These are phyloP conservation scores for Kwoniella newhampshirensis DNA, from an alignment of 768 basidiomycete species.

Conservation along the genomic window DNA sequence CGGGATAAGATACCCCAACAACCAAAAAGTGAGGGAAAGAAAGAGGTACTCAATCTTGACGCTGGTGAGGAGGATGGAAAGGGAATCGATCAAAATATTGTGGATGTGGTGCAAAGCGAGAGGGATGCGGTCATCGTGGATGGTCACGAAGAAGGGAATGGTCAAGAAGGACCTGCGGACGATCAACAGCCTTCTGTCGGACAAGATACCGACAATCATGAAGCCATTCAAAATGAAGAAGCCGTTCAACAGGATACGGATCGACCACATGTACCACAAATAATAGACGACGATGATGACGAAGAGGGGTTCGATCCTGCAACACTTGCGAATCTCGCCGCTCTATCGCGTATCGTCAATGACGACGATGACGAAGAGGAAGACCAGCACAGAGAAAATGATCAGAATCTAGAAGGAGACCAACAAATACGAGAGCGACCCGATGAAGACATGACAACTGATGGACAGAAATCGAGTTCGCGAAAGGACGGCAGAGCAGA, in stretches of 20 bases:
- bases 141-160: too few relatives aligned
- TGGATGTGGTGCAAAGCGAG: too few relatives aligned
- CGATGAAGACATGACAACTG: conserved; percentile 2
- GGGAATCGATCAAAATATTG: too few relatives aligned
- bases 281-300: conserved; percentile 11
- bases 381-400: not conserved
- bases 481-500: too few relatives aligned
- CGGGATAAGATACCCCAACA: not conserved
- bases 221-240: too few relatives aligned
- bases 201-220: too few relatives aligned
- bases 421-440: not conserved
- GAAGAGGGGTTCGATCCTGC: conserved; percentile 38
- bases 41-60: too few relatives aligned
- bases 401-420: not conserved
- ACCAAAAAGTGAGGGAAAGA: not conserved
- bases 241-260: too few relatives aligned
- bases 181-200: too few relatives aligned
- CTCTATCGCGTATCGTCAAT: conserved; percentile 31
- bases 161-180: too few relatives aligned
- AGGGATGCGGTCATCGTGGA: too few relatives aligned
- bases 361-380: conserved; percentile 21
- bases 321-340: conserved; percentile 43
- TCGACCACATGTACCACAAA: conserved; percentile 1
- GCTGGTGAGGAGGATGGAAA: too few relatives aligned
- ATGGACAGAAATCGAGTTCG: conserved; percentile 2